phyloP scores from a whole-genome alignment of 257 asterid genomes.

The Fraxinus quadrangulata region DNA sequence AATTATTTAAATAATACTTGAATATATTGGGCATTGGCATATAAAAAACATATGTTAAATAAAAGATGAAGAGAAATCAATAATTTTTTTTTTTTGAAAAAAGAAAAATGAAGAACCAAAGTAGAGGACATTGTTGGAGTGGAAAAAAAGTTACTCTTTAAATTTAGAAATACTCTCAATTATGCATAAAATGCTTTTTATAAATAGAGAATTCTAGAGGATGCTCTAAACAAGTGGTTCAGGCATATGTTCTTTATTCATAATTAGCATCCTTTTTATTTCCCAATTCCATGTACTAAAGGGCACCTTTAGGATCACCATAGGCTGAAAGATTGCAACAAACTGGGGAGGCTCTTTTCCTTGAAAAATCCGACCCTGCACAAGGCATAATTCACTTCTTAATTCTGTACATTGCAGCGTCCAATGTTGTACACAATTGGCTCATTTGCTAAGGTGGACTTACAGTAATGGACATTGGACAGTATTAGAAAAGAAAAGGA shows the following conservation, averaged over 20 bases:
- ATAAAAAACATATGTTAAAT: too few species aligned
- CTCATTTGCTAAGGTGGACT: not conserved
- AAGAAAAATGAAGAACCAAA: too few species aligned
- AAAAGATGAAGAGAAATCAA: not conserved
- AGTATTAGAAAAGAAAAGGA: not conserved
- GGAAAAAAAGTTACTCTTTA: too few species aligned
- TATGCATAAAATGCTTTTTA: too few species aligned
- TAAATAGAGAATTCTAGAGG: too few species aligned
- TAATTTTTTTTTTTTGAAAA: not conserved
- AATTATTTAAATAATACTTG: too few species aligned
- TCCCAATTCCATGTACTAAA: slow-evolving; percentile 22
- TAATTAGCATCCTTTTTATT: not conserved
- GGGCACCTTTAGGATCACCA: slow-evolving; percentile 92
- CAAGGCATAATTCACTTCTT: slow-evolving; percentile 3
- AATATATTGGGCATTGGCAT: too few species aligned
- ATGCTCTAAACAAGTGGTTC: slow-evolving; percentile 12
- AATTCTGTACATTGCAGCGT: slow-evolving; percentile 15
- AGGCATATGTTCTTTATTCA: slow-evolving; percentile 11
- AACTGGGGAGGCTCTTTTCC: slow-evolving; percentile 99
- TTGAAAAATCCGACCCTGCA: slow-evolving; percentile 87
- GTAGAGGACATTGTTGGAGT: too few species aligned
- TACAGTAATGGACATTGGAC: not conserved
- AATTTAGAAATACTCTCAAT: too few species aligned
- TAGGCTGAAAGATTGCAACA: slow-evolving; percentile 86
- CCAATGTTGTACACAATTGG: slow-evolving; percentile 4